Evolutionary conservation across 2,329 filamentous ascomycete species (phyloP).

Genomic region (Myotisia sp.): DNA sequence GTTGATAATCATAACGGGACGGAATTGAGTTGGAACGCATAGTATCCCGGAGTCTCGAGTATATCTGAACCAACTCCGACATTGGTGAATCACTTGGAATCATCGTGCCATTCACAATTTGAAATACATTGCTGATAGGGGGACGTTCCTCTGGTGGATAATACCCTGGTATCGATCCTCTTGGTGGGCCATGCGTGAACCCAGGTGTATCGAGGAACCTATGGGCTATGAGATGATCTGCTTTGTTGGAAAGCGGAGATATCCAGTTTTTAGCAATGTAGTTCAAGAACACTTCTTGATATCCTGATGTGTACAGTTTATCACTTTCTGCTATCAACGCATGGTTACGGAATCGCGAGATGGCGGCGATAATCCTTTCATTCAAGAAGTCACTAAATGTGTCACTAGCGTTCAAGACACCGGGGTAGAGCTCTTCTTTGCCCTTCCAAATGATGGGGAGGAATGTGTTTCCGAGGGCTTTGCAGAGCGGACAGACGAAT

Average conservation of each 20-base stretch:
- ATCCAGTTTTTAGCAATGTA: constrained; percentile 40
- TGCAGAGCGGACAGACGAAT: constrained; percentile 93
- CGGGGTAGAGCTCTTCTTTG: constrained; percentile 69
- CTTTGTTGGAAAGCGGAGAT: constrained; percentile 32
- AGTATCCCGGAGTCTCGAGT: constrained; percentile 42
- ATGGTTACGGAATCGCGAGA: constrained; percentile 37
- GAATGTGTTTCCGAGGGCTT: constrained; percentile 89
- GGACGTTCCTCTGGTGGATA: too few relatives aligned
- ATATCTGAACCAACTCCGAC: constrained; percentile 40
- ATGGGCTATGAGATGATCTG: constrained; percentile 22
- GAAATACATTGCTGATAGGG: too few relatives aligned
- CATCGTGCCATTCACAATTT: too few relatives aligned
- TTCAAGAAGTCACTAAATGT: constrained; percentile 57
- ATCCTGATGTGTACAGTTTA: constrained; percentile 21
- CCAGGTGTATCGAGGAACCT: too few relatives aligned
- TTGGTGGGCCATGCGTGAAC: too few relatives aligned
- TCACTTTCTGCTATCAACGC: constrained; percentile 27
- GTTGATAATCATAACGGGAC: constrained; percentile 32
- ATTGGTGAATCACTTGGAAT: constrained; percentile 22
- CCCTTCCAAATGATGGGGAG: constrained; percentile 91
- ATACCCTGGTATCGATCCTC: too few relatives aligned
- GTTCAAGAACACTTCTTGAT: constrained; percentile 37
- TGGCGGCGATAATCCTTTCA: constrained; percentile 38
- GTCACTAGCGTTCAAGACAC: constrained; percentile 46
- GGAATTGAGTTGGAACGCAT: constrained; percentile 38